Conservation (phyloP, 2,329 filamentous ascomycete species). For the Thyridium curvatum region DNA sequence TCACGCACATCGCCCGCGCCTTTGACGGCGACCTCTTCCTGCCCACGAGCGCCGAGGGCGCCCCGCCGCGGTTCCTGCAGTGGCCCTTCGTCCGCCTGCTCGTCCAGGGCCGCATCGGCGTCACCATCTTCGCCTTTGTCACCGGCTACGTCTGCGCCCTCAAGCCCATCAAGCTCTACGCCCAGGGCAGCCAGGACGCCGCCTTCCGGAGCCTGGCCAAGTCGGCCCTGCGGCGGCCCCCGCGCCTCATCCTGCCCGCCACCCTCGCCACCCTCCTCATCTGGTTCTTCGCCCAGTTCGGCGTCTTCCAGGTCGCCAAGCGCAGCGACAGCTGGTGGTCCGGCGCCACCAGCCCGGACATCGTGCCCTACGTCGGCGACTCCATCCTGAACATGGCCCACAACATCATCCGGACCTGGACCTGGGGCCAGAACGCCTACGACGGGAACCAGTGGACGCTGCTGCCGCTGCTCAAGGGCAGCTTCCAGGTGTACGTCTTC, state of each 20-base stretch:
- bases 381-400: conserved; percentile 36
- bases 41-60: conserved; percentile 34
- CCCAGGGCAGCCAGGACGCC: conserved; percentile 44
- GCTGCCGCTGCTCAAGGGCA: conserved; percentile 46
- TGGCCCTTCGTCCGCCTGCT: conserved; percentile 52
- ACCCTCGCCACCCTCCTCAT: conserved; percentile 46
- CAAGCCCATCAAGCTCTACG: conserved; percentile 50
- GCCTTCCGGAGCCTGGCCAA: conserved; percentile 48
- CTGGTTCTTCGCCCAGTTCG: conserved; percentile 47
- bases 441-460: conserved; percentile 55
- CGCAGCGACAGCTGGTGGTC: conserved; percentile 56
- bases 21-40: conserved; percentile 45
- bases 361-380: conserved; percentile 27
- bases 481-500: conserved; percentile 47
- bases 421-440: conserved; percentile 40
- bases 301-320: conserved; percentile 48
- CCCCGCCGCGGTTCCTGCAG: conserved; percentile 44
- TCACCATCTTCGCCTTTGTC: conserved; percentile 60
- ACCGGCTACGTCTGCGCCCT: conserved; percentile 59
- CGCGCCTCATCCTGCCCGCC: conserved; percentile 52
- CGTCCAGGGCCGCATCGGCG: conserved; percentile 56
- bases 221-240: conserved; percentile 52
- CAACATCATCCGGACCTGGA: conserved; percentile 46
- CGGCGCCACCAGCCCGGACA: conserved; percentile 37
- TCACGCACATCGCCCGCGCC: conserved; percentile 45